phyloP scores from a whole-genome alignment of 805 yeast genomes.

The Suhomyces tanzawaensis region DNA sequence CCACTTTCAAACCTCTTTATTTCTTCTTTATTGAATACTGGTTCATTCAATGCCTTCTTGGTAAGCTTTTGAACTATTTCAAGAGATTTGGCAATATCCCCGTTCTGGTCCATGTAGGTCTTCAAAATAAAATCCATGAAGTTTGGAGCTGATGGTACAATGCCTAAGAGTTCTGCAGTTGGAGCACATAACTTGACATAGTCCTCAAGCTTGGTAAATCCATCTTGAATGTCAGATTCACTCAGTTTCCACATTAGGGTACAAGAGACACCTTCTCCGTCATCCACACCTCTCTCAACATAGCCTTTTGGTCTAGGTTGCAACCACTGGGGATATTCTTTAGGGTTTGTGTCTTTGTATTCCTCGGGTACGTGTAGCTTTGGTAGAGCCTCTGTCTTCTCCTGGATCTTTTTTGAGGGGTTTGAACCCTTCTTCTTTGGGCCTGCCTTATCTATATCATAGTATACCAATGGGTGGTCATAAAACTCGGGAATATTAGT shows the following conservation, averaged over 20 bases:
- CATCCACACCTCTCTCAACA: conserved; percentile 78
- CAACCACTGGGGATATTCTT: conserved; percentile 68
- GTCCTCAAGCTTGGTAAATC: conserved; percentile 42
- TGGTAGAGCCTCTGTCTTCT: conserved; percentile 6
- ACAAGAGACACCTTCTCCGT: conserved; percentile 48
- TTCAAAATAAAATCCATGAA: conserved; percentile 73
- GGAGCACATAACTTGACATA: conserved; percentile 57
- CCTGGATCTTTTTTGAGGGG: conserved; percentile 3
- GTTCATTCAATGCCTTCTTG: conserved; percentile 65
- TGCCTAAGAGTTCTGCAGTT: conserved; percentile 52
- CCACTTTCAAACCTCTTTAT: conserved; percentile 69
- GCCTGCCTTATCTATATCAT: conserved; percentile 38
- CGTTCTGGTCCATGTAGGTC: conserved; percentile 49
- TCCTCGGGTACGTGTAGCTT: conserved; percentile 49
- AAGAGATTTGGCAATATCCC: conserved; percentile 52
- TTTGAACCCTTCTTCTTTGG: conserved; percentile 12
- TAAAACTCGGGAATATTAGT: conserved; percentile 63
- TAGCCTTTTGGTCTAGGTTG: conserved; percentile 79
- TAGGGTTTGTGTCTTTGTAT: conserved; percentile 36
- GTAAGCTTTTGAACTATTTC: conserved; percentile 46
- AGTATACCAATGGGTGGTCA: conserved; percentile 60
- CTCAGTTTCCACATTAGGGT: conserved; percentile 63
- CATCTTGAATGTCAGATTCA: conserved; percentile 19
- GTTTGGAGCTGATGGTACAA: conserved; percentile 70
- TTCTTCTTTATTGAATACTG: conserved; percentile 68